Base-by-base conservation (phyloP, 1,284 basidiomycete genomes). In the Coriolopsis trogii region DNA sequence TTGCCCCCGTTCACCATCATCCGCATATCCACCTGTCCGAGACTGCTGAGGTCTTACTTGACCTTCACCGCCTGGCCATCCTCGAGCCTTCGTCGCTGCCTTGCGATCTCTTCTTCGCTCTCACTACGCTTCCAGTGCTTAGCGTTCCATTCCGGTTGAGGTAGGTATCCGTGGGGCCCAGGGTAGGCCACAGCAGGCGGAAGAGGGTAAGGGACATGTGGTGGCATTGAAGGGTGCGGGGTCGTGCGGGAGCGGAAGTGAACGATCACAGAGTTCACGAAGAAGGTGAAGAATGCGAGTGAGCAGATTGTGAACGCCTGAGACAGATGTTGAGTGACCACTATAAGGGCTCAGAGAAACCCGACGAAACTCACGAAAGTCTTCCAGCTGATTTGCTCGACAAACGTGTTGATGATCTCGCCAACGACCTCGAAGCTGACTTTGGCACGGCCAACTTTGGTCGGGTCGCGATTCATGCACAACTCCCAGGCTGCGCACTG, bases 331-430 rank as follows among this genome's bases (percentile, higher is more conserved):
- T 25, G 37, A 8, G 33, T 37, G 15, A 34, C 33, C 31, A 20
- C 29, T 24, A 33, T 9, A n/a, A 47, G 15, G n/a, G n/a, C n/a
- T 15, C 4, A 4, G 45, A 3, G 38, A 42, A 30, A 26, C 46
- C 13, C 10, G 33, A 20, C 41, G 26, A 41, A 20, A 73, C 86
- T 70, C 58, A 91, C 93, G 74, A 98, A 78, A 15, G 93, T 95
- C 75, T 96, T 97, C 93, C 94, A 98, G 70, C 89, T 95, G 67
- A 98, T 95, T 37, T 91, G 89, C 67, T 98, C 96, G 25, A 98
- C 91, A 68, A 99, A 99, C 7, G 92, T 87, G 69, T 98, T 97
- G 62, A 98, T 86, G 31, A 98, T 91, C 63, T 97, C 95, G 41
- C 93, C 96, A 69, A 98, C 89, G 41, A 96, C 87, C 75, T 98